A percentile compares a stretch with the other conserved stretches of the same genome.
These are phyloP conservation scores for Dioszegia hungarica DNA, from an alignment of 768 basidiomycete species.

Conservation along the genomic window DNA sequence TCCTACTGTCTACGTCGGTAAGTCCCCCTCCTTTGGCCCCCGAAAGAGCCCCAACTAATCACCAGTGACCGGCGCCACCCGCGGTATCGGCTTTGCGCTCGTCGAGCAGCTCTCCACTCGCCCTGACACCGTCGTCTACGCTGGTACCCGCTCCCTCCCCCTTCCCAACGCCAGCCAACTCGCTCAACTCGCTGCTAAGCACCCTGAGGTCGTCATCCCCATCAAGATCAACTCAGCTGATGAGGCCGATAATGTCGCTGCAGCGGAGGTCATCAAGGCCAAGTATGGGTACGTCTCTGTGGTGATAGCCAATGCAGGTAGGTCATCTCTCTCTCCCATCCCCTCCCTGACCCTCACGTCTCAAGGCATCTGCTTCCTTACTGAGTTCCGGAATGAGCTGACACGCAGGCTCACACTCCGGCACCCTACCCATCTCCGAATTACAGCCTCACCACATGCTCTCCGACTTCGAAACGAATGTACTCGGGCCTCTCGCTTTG, in stretches of 20 bases:
- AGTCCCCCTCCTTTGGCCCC: neutral
- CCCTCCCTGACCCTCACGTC: neutral
- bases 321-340: neutral
- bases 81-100: slow-evolving; percentile 18
- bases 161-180: slow-evolving; percentile 5
- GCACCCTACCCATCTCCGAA: neutral
- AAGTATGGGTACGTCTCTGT: slow-evolving; percentile 24
- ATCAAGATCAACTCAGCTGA: slow-evolving; percentile 17
- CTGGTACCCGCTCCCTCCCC: slow-evolving; percentile 16
- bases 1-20: neutral
- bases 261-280: slow-evolving; percentile 9
- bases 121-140: slow-evolving; percentile 18
- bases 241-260: slow-evolving; percentile 14
- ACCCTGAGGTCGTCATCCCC: slow-evolving; percentile 6
- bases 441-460: neutral
- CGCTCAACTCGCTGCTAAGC: slow-evolving; percentile 6
- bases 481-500: slow-evolving; percentile 23
- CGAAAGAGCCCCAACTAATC: neutral
- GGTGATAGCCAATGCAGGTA: slow-evolving; percentile 37
- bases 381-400: no score
- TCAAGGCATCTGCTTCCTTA: slow-evolving; percentile 5
- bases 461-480: slow-evolving; percentile 12
- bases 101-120: neutral
- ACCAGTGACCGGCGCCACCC: slow-evolving; percentile 20
- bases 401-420: no score